phyloP scores from a whole-genome alignment of 2,329 filamentous ascomycete species.

The Sordariomycetes sp. region DNA sequence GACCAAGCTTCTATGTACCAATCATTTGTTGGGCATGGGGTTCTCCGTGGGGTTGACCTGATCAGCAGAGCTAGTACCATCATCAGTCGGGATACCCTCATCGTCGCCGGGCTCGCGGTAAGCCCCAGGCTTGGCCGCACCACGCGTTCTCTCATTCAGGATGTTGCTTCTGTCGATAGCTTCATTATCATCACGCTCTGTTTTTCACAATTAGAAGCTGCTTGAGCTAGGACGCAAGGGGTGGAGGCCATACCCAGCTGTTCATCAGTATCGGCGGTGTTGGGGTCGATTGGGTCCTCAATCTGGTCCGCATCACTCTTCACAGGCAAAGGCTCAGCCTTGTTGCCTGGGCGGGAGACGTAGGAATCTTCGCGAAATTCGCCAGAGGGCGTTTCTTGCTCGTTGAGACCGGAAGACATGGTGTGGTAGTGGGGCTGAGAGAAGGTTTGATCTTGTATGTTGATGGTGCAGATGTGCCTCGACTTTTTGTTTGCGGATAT shows the following conservation, averaged over 20 bases:
- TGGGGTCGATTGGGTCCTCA: slow-evolving; percentile 20
- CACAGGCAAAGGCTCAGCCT: slow-evolving; percentile 18
- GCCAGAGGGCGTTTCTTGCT: slow-evolving; percentile 5
- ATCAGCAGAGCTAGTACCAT: slow-evolving; percentile 4
- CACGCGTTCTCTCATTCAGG: slow-evolving; percentile 6
- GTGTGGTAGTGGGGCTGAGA: not conserved
- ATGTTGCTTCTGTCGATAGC: slow-evolving; percentile 10
- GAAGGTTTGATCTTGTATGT: not conserved
- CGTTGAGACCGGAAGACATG: slow-evolving; percentile 5
- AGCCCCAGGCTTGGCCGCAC: slow-evolving; percentile 4
- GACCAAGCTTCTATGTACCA: too few relatives aligned
- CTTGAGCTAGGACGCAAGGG: too few relatives aligned
- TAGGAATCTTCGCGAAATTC: slow-evolving; percentile 12
- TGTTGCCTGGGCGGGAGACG: slow-evolving; percentile 21
- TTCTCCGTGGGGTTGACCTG: not conserved
- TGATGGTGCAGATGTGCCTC: not conserved
- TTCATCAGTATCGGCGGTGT: slow-evolving; percentile 20
- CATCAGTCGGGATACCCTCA: slow-evolving; percentile 5
- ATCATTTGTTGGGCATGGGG: too few relatives aligned
- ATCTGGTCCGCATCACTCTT: slow-evolving; percentile 19
- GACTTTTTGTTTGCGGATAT: too few relatives aligned
- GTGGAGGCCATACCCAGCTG: slow-evolving; percentile 19
- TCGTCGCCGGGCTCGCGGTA: slow-evolving; percentile 8
- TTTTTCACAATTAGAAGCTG: not conserved
- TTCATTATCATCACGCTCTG: slow-evolving; percentile 6